Evolutionary conservation across 306 rosid species (phyloP).

Genomic region (Cucurbita maxima): DNA sequence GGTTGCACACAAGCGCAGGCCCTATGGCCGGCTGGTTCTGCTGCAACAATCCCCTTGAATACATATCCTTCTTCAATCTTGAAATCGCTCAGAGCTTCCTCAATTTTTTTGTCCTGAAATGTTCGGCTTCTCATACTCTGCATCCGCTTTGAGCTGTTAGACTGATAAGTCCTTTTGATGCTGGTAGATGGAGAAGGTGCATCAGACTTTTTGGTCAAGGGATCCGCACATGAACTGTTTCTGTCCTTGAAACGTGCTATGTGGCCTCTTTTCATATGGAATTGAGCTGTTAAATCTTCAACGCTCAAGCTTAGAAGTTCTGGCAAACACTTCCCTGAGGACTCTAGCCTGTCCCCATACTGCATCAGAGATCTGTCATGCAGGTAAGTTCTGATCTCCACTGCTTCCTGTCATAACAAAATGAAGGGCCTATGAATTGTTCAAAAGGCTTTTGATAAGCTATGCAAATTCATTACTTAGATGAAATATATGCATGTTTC

Average conservation of each 20-base stretch:
- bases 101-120: slow-evolving; percentile 23
- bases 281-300: slow-evolving; percentile 30
- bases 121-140: slow-evolving; percentile 14
- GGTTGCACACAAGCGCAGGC: slow-evolving; percentile 66
- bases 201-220: slow-evolving; percentile 19
- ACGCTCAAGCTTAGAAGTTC: slow-evolving; percentile 40
- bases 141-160: slow-evolving; percentile 18
- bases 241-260: slow-evolving; percentile 60
- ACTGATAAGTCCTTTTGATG: slow-evolving; percentile 19
- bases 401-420: slow-evolving; percentile 39
- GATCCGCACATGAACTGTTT: slow-evolving; percentile 24
- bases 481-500: background rate
- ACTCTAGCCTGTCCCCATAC: slow-evolving; percentile 63
- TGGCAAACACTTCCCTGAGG: slow-evolving; percentile 25
- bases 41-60: slow-evolving; percentile 69
- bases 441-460: background rate
- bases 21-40: slow-evolving; percentile 54
- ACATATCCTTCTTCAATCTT: slow-evolving; percentile 55
- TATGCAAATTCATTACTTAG: background rate
- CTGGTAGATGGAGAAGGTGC: slow-evolving; percentile 20
- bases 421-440: background rate
- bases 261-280: slow-evolving; percentile 78
- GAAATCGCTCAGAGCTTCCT: slow-evolving; percentile 32
- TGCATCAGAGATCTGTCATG: slow-evolving; percentile 71
- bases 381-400: slow-evolving; percentile 67